Percentiles rank a stretch among this genome's conserved stretches.
phyloP scores from a whole-genome alignment of 2,329 filamentous ascomycete genomes.

The Diaporthe batatas region DNA sequence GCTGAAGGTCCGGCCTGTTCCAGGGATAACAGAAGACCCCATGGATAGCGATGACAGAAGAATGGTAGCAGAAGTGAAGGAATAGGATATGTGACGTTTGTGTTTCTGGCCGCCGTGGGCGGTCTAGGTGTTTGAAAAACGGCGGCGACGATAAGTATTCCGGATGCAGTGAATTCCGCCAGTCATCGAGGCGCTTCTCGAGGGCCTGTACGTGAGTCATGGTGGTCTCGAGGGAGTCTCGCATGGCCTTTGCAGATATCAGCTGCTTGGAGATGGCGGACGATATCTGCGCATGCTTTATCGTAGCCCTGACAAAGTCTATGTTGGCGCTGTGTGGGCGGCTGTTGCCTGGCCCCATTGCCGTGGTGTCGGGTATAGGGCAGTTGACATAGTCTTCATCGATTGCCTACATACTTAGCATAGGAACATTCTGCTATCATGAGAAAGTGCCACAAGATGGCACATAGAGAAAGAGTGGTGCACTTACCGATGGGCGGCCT shows the following conservation, averaged over 20 bases:
- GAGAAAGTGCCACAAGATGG: no score
- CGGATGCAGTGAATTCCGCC: background rate
- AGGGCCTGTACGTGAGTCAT: constrained; percentile 17
- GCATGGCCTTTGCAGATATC: constrained; percentile 30
- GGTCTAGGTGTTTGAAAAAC: no score
- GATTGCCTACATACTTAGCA: constrained; percentile 35
- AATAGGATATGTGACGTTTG: background rate
- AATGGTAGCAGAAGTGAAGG: constrained; percentile 6
- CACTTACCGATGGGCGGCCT: constrained; percentile 44
- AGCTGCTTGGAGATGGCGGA: constrained; percentile 40
- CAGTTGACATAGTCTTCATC: constrained; percentile 43
- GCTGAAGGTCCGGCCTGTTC: constrained; percentile 18
- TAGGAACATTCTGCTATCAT: no score
- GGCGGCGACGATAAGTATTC: background rate
- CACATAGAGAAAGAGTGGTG: no score
- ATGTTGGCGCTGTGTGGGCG: no score
- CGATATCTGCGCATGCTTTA: constrained; percentile 40
- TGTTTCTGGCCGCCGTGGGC: background rate
- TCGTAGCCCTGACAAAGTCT: constrained; percentile 34
- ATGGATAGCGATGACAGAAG: constrained; percentile 11
- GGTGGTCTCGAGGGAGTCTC: constrained; percentile 1
- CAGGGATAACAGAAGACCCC: constrained; percentile 24
- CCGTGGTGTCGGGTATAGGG: constrained; percentile 30
- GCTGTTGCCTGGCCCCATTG: no score
- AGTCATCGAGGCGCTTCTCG: constrained; percentile 18